Conservation (phyloP, 495 filamentous ascomycete genomes). For the Penicillium argentinense region DNA sequence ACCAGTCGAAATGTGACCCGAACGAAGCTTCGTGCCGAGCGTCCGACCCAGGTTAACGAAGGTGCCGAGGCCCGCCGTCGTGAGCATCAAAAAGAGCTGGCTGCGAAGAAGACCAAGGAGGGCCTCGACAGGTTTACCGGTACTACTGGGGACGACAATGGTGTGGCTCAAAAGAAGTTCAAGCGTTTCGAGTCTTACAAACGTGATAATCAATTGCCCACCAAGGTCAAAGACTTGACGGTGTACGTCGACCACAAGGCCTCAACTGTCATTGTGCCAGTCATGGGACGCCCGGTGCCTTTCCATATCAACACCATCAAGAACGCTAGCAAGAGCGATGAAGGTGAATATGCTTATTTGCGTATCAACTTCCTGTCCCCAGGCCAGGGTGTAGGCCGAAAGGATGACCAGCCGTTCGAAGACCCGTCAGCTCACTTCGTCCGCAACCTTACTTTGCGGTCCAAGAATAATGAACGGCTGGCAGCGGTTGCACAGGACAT, state of each 20-base stretch:
- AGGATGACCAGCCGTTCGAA: constrained; percentile 98
- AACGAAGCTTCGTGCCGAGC: constrained; percentile 88
- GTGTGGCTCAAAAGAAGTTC: constrained; percentile 92
- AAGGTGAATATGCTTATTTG: constrained; percentile 89
- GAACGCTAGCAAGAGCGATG: constrained; percentile 91
- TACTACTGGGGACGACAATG: constrained; percentile 80
- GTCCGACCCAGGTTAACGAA: constrained; percentile 80
- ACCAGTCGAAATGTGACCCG: constrained; percentile 91
- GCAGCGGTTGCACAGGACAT: constrained; percentile 87
- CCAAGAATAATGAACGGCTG: constrained; percentile 82
- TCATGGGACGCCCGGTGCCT: constrained; percentile 96
- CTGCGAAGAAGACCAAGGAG: constrained; percentile 81
- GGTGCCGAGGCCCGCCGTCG: constrained; percentile 84
- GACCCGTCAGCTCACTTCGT: constrained; percentile 95
- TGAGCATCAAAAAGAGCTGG: constrained; percentile 91
- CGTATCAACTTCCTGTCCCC: constrained; percentile 97
- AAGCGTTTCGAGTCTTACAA: constrained; percentile 99
- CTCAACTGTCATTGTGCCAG: constrained; percentile 84
- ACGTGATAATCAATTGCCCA: constrained; percentile 90
- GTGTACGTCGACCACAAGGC: constrained; percentile 91
- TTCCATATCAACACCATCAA: constrained; percentile 99
- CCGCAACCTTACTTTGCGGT: constrained; percentile 89
- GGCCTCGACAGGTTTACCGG: constrained; percentile 79
- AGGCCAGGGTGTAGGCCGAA: constrained; percentile 94
- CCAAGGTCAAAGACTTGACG: constrained; percentile 75